These are phyloP conservation scores for Neurospora discreta DNA, from an alignment of 495 filamentous ascomycete species.

Conservation along the genomic window DNA sequence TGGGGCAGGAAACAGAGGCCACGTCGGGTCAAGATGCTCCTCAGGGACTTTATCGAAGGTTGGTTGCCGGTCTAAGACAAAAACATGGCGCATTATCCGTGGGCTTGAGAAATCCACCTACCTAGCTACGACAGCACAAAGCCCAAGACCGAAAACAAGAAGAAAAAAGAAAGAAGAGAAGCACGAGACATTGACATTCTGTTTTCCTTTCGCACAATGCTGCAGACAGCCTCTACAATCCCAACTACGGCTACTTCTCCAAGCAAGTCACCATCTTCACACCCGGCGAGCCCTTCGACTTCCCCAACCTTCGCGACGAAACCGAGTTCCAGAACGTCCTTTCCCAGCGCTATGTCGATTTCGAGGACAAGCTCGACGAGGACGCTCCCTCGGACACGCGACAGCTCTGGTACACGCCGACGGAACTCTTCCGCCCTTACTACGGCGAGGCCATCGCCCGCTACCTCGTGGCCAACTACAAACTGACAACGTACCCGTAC, in stretches of 20 bases:
- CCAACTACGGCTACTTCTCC: constrained; percentile 94
- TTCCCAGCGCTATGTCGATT: constrained; percentile 69
- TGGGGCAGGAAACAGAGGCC: constrained; percentile 63
- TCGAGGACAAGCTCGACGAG: constrained; percentile 79
- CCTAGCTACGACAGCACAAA: neutral
- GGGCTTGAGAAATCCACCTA: neutral
- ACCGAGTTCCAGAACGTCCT: constrained; percentile 67
- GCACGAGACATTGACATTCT: neutral
- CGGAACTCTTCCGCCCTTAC: constrained; percentile 90
- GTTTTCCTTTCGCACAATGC: neutral
- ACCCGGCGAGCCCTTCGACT: constrained; percentile 86
- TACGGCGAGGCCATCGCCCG: constrained; percentile 95
- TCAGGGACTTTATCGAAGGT: constrained; percentile 97
- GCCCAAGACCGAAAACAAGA: neutral
- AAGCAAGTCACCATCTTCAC: constrained; percentile 96
- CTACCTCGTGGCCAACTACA: constrained; percentile 92
- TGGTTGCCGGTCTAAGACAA: constrained; percentile 6
- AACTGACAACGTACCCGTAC: constrained; percentile 85
- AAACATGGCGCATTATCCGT: neutral
- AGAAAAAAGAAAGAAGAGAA: neutral
- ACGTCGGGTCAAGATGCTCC: constrained; percentile 86
- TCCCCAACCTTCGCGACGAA: constrained; percentile 69
- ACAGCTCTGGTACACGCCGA: constrained; percentile 97
- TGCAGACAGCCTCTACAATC: constrained; percentile 91
- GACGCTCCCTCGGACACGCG: constrained; percentile 54